Evolutionary conservation across 139 green algal genomes (phyloP).

Genomic region (Pseudopediastrum boryanum): DNA sequence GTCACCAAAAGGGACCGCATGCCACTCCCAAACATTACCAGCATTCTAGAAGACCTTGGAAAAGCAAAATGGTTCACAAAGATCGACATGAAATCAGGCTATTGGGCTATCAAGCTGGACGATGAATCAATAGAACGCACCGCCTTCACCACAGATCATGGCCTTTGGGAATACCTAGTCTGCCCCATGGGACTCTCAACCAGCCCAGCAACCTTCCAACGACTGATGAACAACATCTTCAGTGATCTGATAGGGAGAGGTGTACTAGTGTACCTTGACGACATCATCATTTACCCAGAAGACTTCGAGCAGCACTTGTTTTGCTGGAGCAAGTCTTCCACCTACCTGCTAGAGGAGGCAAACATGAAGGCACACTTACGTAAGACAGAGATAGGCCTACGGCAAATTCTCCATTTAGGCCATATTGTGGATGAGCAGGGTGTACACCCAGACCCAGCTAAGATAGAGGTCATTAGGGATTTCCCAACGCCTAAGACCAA

Average conservation of each 20-base stretch:
- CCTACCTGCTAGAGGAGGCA: background rate
- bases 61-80: constrained; percentile 11
- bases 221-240: constrained; percentile 24
- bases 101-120: background rate
- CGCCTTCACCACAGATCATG: constrained; percentile 2
- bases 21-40: constrained; percentile 13
- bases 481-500: constrained; percentile 16
- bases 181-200: constrained; percentile 24
- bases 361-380: constrained; percentile 26
- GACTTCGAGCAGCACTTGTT: constrained; percentile 18
- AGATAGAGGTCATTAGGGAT: constrained; percentile 14
- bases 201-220: constrained; percentile 20
- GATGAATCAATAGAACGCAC: background rate
- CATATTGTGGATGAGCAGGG: constrained; percentile 16
- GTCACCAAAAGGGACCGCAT: constrained; percentile 10
- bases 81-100: constrained; percentile 4
- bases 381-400: constrained; percentile 33
- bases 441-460: constrained; percentile 28
- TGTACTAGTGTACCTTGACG: constrained; percentile 36
- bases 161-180: background rate
- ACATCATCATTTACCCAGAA: constrained; percentile 20
- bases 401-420: constrained; percentile 22
- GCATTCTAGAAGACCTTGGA: constrained; percentile 1
- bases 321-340: constrained; percentile 12
- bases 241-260: background rate